These are phyloP conservation scores for Xylariales sp. DNA, from an alignment of 2,329 filamentous ascomycete genomes.

Conservation along the genomic window DNA sequence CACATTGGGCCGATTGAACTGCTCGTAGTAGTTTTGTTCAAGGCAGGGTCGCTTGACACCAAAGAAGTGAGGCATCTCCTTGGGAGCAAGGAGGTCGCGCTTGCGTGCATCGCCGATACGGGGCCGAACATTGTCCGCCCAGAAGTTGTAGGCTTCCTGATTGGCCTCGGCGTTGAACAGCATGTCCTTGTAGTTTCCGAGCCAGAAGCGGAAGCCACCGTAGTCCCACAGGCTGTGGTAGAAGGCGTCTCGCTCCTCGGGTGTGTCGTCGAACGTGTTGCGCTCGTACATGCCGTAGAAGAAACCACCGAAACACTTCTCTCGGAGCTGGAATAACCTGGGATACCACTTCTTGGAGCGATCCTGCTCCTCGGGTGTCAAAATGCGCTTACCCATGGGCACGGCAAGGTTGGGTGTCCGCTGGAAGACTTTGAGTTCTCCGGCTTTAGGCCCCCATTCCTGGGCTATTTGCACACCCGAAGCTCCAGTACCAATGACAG, in stretches of 20 bases:
- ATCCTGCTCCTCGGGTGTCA: constrained; percentile 48
- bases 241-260: constrained; percentile 42
- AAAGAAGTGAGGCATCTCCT: constrained; percentile 47
- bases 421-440: constrained; percentile 56
- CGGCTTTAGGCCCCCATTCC: constrained; percentile 49
- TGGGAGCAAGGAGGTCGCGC: constrained; percentile 47
- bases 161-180: constrained; percentile 43
- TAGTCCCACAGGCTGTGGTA: constrained; percentile 44
- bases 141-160: constrained; percentile 50
- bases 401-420: constrained; percentile 63
- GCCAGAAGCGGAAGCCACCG: constrained; percentile 53
- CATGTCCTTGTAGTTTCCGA: constrained; percentile 49
- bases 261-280: constrained; percentile 50
- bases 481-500: constrained; percentile 61
- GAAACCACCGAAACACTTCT: constrained; percentile 55
- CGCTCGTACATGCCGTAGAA: constrained; percentile 50
- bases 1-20: constrained; percentile 39
- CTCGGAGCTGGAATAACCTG: constrained; percentile 47
- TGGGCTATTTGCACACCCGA: constrained; percentile 62
- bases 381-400: constrained; percentile 50
- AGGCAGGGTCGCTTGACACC: constrained; percentile 46
- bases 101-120: constrained; percentile 45
- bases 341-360: constrained; percentile 37
- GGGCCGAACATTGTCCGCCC: constrained; percentile 44
- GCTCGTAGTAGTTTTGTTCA: constrained; percentile 40